Evolutionary conservation across 2,329 filamentous ascomycete genomes (phyloP).

Genomic region (Thelonectria olida): DNA sequence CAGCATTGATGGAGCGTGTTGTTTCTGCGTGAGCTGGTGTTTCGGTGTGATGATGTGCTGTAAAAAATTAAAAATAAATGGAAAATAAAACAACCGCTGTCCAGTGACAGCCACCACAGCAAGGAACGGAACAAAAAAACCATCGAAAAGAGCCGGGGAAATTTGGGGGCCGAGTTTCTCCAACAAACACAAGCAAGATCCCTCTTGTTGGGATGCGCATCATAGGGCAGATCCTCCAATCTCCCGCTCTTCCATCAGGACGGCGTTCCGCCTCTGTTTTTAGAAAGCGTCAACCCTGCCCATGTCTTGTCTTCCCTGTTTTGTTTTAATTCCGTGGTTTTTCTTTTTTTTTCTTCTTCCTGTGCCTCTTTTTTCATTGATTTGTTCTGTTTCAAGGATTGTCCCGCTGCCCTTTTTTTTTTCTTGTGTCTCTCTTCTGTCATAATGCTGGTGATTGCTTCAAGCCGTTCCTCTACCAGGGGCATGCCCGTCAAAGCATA

Average conservation of each 20-base stretch:
- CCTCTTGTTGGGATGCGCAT: slow-evolving; percentile 23
- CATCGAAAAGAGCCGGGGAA: background rate
- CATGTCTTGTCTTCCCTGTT: background rate
- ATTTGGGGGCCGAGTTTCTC: slow-evolving; percentile 5
- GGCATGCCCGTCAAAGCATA: slow-evolving; percentile 18
- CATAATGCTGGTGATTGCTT: no score
- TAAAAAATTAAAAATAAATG: no score
- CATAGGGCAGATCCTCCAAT: slow-evolving; percentile 38
- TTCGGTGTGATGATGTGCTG: no score
- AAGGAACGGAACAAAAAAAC: background rate
- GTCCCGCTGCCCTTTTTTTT: background rate
- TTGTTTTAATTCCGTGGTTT: background rate
- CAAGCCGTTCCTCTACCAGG: slow-evolving; percentile 14
- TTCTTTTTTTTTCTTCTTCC: background rate
- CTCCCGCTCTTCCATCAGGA: slow-evolving; percentile 22
- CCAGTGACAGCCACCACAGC: background rate
- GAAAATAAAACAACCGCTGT: background rate
- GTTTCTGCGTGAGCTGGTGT: background rate
- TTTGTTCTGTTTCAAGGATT: background rate
- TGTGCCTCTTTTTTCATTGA: background rate
- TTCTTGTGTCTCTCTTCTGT: slow-evolving; percentile 8
- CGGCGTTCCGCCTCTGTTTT: slow-evolving; percentile 34
- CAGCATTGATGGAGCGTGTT: background rate
- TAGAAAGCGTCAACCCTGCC: slow-evolving; percentile 27
- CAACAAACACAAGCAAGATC: slow-evolving; percentile 21